Base-by-base conservation (phyloP, 2,329 filamentous ascomycete species). In the Gaeumannomyces sp. region DNA sequence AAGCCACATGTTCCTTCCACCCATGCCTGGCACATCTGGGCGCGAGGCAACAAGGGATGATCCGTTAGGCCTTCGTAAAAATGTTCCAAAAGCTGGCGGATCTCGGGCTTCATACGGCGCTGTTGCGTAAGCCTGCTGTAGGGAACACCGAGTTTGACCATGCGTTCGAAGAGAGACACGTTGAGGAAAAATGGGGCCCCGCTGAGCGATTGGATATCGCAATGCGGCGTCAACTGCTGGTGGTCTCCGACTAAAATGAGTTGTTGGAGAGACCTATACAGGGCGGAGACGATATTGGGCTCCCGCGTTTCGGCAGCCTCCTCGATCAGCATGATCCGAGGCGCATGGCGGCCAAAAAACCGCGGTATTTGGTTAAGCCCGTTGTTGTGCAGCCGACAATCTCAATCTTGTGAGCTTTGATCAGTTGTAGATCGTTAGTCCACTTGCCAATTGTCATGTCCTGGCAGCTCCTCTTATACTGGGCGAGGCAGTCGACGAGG, bases 301-400 rank as follows among this genome's bases (percentile, higher is more conserved):
- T 91, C 89, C 7, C 88, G 82, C 0, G 89, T 90, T 72, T 96
- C 91, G 0, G 91, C 92, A 0, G 90, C 89, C 76, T 95, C 89
- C 78, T 95, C 90, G 61, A 96, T 87, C 53, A 96, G 76, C 19
- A 94, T 80, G 4, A 91, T 80, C 29, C 80, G 85, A 0, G 92
- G 33, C 83, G 79, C 5, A 94, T 72, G 2, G 85, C 84, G 0
- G 87, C 80, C 28, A 96, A 79, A 2, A 94, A 79, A 1, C 83
- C 85, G 4, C 91, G 86, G 67, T 95, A 94, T 70, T 96, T 96
- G 74, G 88, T 89, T 11, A 96, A 73, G 1, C 92, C 91, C 0
- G 92, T 96, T 0, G 90, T 93, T 0, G 92, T 96, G 62, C 84
- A 84, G 45, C 84, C 83, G 4, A 94, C 76, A 29, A 91, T 80